These are phyloP conservation scores for Anisodus acutangulus DNA, from an alignment of 257 asterid genomes.

Conservation along the genomic window DNA sequence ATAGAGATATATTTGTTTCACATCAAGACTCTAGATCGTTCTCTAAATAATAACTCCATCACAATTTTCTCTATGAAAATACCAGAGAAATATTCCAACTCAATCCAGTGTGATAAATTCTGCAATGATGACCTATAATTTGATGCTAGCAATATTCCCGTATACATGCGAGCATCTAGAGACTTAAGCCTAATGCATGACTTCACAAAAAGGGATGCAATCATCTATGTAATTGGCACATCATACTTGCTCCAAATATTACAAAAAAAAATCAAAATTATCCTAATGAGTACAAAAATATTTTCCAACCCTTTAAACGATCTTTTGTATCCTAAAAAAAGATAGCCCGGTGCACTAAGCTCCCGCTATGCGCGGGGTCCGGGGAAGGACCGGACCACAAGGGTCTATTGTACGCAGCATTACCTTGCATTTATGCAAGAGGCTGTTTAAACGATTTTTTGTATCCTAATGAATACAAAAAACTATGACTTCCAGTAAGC, in stretches of 20 bases:
- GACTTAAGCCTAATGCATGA: not conserved
- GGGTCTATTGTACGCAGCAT: no score
- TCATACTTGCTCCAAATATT: not conserved
- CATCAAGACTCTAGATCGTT: not conserved
- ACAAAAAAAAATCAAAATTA: not conserved
- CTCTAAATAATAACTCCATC: not conserved
- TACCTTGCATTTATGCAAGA: no score
- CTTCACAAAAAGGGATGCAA: constrained; percentile 5
- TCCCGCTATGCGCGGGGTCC: no score
- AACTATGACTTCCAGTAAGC: not conserved
- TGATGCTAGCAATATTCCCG: not conserved
- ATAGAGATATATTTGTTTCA: not conserved
- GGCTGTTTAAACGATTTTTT: not conserved
- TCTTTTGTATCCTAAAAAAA: not conserved
- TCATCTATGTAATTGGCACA: constrained; percentile 13
- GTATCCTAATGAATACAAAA: not conserved
- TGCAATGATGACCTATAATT: constrained; percentile 13
- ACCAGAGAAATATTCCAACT: constrained; percentile 6
- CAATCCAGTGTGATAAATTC: not conserved
- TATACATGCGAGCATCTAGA: not conserved
- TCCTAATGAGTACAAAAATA: not conserved
- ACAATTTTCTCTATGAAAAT: constrained; percentile 4
- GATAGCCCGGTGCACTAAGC: no score
- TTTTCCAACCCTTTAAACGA: not conserved
- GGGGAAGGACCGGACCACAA: no score